Conservation (phyloP, 257 asterid genomes). For the Cruciata laevipes region DNA sequence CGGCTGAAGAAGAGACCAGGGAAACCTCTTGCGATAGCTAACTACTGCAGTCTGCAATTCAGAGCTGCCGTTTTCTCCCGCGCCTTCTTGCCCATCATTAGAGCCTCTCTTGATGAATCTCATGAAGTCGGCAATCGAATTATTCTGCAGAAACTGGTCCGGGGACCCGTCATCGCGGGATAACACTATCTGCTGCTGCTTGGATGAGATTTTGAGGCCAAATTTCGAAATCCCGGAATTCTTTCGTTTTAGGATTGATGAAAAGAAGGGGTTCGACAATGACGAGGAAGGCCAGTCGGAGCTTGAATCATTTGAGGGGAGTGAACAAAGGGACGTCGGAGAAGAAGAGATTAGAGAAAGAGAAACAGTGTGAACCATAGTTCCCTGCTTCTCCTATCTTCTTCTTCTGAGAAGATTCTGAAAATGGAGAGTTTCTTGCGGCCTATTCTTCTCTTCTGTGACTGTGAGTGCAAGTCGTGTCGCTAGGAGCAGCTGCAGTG, state of each 20-base stretch:
- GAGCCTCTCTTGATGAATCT: conserved; percentile 52
- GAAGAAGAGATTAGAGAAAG: conserved; percentile 42
- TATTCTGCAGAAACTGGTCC: conserved; percentile 54
- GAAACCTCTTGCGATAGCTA: conserved; percentile 75
- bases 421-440: not conserved
- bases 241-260: conserved; percentile 10
- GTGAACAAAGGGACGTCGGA: conserved; percentile 29
- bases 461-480: not conserved
- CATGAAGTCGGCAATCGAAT: conserved; percentile 93
- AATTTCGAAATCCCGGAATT: conserved; percentile 25
- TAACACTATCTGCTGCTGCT: conserved; percentile 14
- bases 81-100: conserved; percentile 11
- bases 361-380: conserved; percentile 47
- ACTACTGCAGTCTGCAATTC: conserved; percentile 93
- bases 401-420: not conserved
- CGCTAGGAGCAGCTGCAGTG: not conserved
- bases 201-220: conserved; percentile 30
- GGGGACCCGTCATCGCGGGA: conserved; percentile 36
- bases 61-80: conserved; percentile 22
- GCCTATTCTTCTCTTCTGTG: conserved; percentile 3
- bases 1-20: conserved; percentile 85
- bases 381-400: conserved; percentile 13
- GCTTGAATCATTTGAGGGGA: conserved; percentile 30
- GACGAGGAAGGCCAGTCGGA: conserved; percentile 26
- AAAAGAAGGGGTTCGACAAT: conserved; percentile 10